Conservation (phyloP, 257 asterid species). For the Capsicum rhomboideum region DNA sequence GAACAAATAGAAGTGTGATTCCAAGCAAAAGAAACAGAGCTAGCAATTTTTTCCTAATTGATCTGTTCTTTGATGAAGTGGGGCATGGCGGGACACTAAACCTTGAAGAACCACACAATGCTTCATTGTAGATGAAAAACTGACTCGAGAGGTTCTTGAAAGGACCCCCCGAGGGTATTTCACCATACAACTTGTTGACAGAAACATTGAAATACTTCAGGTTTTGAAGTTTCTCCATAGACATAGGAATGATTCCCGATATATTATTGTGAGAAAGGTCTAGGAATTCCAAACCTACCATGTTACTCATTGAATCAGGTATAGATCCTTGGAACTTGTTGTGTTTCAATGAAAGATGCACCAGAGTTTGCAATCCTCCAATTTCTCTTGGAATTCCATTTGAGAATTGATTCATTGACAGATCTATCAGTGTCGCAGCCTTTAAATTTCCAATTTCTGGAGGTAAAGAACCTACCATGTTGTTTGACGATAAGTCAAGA, state of each 20-base stretch:
- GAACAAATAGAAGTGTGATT: background rate
- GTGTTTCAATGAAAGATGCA: background rate
- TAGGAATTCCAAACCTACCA: background rate
- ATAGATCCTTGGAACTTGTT: background rate
- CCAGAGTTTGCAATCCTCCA: background rate
- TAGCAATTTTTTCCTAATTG: background rate
- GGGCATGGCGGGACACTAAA: background rate
- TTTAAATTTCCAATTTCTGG: background rate
- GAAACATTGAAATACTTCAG: background rate
- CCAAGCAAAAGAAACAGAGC: background rate
- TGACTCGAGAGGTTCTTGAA: background rate
- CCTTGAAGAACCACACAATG: background rate
- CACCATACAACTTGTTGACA: background rate
- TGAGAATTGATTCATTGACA: background rate
- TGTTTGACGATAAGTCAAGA: background rate
- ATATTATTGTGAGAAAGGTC: background rate
- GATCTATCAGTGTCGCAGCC: background rate
- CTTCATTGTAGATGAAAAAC: background rate
- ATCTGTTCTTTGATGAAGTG: background rate
- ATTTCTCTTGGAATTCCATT: background rate
- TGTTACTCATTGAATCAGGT: background rate
- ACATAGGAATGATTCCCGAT: background rate
- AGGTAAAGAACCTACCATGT: background rate
- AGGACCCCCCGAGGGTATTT: background rate
- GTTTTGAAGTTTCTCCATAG: background rate